Percentiles rank a stretch among this genome's conserved stretches.
Conservation (phyloP, 257 asterid species). For the Solanum gandarillasii region DNA sequence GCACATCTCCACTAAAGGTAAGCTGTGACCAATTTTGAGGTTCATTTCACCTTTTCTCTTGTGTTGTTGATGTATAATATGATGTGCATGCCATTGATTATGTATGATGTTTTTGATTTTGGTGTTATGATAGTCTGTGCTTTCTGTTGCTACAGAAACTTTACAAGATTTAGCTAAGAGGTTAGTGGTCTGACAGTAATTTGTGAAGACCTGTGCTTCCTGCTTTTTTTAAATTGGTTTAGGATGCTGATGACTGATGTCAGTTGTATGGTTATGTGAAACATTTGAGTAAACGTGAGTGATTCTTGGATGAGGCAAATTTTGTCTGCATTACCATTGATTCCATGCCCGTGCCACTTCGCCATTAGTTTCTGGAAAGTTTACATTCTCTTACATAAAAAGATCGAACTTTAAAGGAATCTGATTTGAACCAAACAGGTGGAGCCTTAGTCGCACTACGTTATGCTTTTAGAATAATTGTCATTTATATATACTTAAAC, state of each 20-base stretch:
- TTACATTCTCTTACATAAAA: background rate
- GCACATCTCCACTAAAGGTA: constrained; percentile 27
- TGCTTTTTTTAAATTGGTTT: background rate
- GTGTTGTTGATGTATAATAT: background rate
- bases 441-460: background rate
- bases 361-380: background rate
- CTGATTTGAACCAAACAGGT: background rate
- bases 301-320: background rate
- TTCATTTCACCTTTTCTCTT: background rate
- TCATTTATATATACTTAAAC: background rate
- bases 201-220: background rate
- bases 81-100: background rate
- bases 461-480: background rate
- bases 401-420: background rate
- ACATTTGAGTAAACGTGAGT: background rate
- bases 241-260: background rate
- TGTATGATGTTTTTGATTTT: background rate
- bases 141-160: background rate
- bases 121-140: background rate
- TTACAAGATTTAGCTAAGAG: background rate
- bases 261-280: background rate
- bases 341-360: background rate
- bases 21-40: background rate
- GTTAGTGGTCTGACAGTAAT: background rate
- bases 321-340: background rate